These are phyloP conservation scores for Crepidotus variabilis DNA, from an alignment of 768 basidiomycete genomes.

Conservation along the genomic window DNA sequence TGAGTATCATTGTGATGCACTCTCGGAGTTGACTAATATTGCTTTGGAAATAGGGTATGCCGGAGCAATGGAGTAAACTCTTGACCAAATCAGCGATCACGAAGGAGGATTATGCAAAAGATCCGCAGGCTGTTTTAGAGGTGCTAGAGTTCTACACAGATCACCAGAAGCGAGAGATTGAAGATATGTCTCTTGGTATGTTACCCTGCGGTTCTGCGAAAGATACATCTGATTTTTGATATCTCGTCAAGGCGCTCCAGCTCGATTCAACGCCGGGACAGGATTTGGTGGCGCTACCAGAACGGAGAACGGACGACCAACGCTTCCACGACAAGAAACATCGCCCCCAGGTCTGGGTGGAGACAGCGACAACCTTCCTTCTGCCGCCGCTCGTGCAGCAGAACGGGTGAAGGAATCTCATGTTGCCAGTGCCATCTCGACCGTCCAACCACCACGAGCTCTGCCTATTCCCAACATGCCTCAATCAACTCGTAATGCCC, in stretches of 20 bases:
- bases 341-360: slow-evolving; percentile 38
- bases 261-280: slow-evolving; percentile 88
- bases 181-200: slow-evolving; percentile 40
- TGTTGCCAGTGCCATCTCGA: slow-evolving; percentile 31
- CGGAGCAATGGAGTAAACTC: slow-evolving; percentile 97
- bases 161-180: slow-evolving; percentile 92
- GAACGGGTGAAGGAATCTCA: slow-evolving; percentile 58
- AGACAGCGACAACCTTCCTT: slow-evolving; percentile 37
- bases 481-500: slow-evolving; percentile 26
- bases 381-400: slow-evolving; percentile 56
- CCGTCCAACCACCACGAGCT: slow-evolving; percentile 25
- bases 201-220: slow-evolving; percentile 11
- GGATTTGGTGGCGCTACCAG: slow-evolving; percentile 77
- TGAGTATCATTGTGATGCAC: slow-evolving; percentile 34
- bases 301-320: slow-evolving; percentile 24
- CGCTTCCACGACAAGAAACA: slow-evolving; percentile 36
- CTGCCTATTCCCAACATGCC: slow-evolving; percentile 24
- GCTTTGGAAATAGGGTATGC: slow-evolving; percentile 67
- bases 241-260: slow-evolving; percentile 52
- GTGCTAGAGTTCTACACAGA: slow-evolving; percentile 99
- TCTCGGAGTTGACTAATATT: not conserved
- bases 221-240: slow-evolving; percentile 12
- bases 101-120: slow-evolving; percentile 93
- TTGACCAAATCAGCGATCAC: slow-evolving; percentile 97
- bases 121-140: slow-evolving; percentile 96